These are phyloP conservation scores for Microdochium bolleyi DNA, from an alignment of 2,329 filamentous ascomycete species.

Conservation along the genomic window DNA sequence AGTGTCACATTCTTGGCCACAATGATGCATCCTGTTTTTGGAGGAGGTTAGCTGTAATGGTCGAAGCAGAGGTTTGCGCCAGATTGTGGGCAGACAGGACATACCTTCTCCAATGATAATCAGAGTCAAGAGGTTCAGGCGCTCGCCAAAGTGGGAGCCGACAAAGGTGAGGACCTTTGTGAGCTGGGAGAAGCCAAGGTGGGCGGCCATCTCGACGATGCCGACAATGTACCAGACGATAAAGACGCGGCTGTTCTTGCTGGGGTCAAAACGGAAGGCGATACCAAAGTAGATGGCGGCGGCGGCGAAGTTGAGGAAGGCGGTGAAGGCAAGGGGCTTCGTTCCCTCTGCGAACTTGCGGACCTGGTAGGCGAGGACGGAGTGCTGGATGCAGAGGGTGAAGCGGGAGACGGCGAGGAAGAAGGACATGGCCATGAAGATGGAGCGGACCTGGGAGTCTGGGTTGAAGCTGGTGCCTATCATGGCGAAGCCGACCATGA, in stretches of 20 bases:
- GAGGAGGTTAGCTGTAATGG: slow-evolving; percentile 2
- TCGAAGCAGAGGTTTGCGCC: neutral
- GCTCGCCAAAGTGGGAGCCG: slow-evolving; percentile 54
- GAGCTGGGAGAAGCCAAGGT: slow-evolving; percentile 43
- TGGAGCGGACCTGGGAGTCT: slow-evolving; percentile 23
- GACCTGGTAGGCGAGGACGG: slow-evolving; percentile 33
- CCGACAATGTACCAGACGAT: slow-evolving; percentile 46
- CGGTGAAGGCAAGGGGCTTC: slow-evolving; percentile 25
- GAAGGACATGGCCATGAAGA: slow-evolving; percentile 33
- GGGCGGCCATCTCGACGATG: slow-evolving; percentile 40
- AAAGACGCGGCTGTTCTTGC: slow-evolving; percentile 23
- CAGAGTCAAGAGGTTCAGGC: slow-evolving; percentile 55
- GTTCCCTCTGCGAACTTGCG: slow-evolving; percentile 28
- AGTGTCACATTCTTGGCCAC: slow-evolving; percentile 43
- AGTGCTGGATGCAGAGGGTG: slow-evolving; percentile 46
- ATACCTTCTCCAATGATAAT: slow-evolving; percentile 58
- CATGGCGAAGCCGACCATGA: slow-evolving; percentile 58
- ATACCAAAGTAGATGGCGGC: slow-evolving; percentile 31
- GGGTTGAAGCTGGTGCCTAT: slow-evolving; percentile 41
- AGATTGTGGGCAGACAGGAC: neutral
- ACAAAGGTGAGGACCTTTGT: slow-evolving; percentile 53
- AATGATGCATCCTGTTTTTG: slow-evolving; percentile 42
- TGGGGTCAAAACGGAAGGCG: slow-evolving; percentile 26
- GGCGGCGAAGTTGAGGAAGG: slow-evolving; percentile 23
- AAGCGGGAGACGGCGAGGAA: slow-evolving; percentile 45